phyloP scores from a whole-genome alignment of 2,329 filamentous ascomycete genomes.

The Trichoderma oligosporum region DNA sequence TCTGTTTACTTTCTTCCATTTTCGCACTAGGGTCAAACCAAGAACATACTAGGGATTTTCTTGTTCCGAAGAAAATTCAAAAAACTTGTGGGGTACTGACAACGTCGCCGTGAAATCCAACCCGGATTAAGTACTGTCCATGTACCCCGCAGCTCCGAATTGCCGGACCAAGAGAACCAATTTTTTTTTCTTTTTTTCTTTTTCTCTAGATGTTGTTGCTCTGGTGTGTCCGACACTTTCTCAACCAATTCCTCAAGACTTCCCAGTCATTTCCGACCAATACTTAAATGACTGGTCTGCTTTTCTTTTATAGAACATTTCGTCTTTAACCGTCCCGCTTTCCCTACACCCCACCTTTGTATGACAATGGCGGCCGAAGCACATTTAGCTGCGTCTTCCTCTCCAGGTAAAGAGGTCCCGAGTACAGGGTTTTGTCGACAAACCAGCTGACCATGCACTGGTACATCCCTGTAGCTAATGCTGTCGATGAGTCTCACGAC shows the following conservation, averaged over 20 bases:
- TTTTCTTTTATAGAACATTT: constrained; percentile 22
- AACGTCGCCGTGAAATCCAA: not conserved
- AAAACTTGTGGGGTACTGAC: constrained; percentile 14
- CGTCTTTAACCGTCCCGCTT: constrained; percentile 22
- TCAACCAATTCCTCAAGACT: constrained; percentile 20
- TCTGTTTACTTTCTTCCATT: constrained; percentile 34
- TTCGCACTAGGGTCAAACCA: constrained; percentile 25
- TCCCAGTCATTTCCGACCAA: constrained; percentile 26
- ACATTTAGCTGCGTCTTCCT: constrained; percentile 27
- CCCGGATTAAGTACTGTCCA: constrained; percentile 4
- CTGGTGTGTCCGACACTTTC: constrained; percentile 20
- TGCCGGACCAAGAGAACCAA: constrained; percentile 30
- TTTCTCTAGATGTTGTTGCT: constrained; percentile 24
- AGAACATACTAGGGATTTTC: not conserved
- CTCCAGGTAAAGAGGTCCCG: constrained; percentile 21
- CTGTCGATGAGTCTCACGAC: constrained; percentile 28
- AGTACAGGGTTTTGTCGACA: constrained; percentile 3
- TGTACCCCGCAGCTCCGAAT: constrained; percentile 20
- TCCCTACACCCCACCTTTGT: constrained; percentile 16
- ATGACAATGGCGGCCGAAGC: constrained; percentile 34
- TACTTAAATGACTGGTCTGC: constrained; percentile 28
- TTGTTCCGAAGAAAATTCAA: constrained; percentile 6
- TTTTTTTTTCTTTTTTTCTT: constrained; percentile 33
- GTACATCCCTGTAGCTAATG: constrained; percentile 22
- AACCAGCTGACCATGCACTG: constrained; percentile 10